Percentiles rank a stretch among this genome's conserved stretches.
These are phyloP conservation scores for Boletus tomentosulus DNA, from an alignment of 768 basidiomycete species.

Conservation along the genomic window DNA sequence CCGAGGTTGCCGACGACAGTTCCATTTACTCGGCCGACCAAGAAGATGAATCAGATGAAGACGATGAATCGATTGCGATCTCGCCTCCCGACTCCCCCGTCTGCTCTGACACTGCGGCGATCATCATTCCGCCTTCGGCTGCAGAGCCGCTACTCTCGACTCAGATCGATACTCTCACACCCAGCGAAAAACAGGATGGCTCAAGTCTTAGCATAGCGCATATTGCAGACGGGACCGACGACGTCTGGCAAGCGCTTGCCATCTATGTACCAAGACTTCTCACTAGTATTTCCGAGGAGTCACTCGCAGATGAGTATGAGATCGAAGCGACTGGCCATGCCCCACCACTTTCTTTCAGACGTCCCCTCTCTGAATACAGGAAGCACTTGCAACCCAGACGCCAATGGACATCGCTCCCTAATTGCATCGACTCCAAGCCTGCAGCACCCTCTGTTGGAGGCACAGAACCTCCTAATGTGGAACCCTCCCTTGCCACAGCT, in stretches of 20 bases:
- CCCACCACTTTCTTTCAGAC: constrained; percentile 5
- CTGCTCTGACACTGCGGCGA: neutral
- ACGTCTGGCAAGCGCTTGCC: constrained; percentile 2
- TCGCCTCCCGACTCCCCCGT: neutral
- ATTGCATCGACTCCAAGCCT: neutral
- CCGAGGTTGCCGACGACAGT: neutral
- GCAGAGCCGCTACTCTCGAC: neutral
- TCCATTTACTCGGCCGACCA: constrained; percentile 4
- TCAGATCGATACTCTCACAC: too few relatives aligned
- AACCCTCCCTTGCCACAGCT: neutral
- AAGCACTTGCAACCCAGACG: neutral
- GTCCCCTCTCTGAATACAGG: neutral
- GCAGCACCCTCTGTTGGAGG: neutral
- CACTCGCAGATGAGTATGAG: constrained; percentile 2
- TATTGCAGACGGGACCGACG: neutral
- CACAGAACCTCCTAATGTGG: neutral
- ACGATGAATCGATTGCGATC: neutral
- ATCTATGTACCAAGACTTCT: constrained; percentile 3
- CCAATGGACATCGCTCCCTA: neutral
- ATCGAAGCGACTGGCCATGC: neutral
- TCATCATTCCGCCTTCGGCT: neutral
- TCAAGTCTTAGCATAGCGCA: neutral
- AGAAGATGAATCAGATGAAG: neutral
- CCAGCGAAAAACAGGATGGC: neutral
- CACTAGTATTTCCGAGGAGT: constrained; percentile 7